A percentile compares a stretch with the other conserved stretches of the same genome.
Conservation (phyloP, 345 rosid species). For the Boechera stricta region DNA sequence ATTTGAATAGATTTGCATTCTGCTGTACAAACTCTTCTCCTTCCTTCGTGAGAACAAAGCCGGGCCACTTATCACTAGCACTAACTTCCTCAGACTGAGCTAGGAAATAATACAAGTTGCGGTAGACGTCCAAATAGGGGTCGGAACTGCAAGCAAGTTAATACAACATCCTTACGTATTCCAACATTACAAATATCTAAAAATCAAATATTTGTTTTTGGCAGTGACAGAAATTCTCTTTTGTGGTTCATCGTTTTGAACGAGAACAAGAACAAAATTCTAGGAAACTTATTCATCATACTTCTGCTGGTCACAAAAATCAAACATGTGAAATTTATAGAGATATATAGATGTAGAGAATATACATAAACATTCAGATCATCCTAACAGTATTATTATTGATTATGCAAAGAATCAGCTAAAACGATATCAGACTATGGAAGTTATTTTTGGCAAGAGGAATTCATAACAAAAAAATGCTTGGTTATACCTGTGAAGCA, state of each 20-base stretch:
- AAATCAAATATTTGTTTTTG: constrained; percentile 26
- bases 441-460: constrained; percentile 20
- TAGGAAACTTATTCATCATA: constrained; percentile 25
- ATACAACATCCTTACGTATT: constrained; percentile 36
- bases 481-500: constrained; percentile 57
- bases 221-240: constrained; percentile 25
- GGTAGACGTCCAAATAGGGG: constrained; percentile 81
- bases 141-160: constrained; percentile 70
- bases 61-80: constrained; percentile 98
- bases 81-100: constrained; percentile 94
- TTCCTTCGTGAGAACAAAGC: constrained; percentile 96
- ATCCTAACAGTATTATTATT: constrained; percentile 24
- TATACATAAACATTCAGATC: constrained; percentile 15
- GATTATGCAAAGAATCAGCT: constrained; percentile 27
- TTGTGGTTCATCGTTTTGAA: constrained; percentile 25
- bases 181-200: constrained; percentile 14
- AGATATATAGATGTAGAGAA: neutral
- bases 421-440: constrained; percentile 7
- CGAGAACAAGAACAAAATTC: constrained; percentile 9
- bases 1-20: constrained; percentile 82
- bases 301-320: constrained; percentile 28
- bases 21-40: constrained; percentile 99
- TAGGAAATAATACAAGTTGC: constrained; percentile 81
- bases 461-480: constrained; percentile 7
- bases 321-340: constrained; percentile 24